Evolutionary conservation across 208 protist species (phyloP).

Genomic region (Trypanosoma grayi): DNA sequence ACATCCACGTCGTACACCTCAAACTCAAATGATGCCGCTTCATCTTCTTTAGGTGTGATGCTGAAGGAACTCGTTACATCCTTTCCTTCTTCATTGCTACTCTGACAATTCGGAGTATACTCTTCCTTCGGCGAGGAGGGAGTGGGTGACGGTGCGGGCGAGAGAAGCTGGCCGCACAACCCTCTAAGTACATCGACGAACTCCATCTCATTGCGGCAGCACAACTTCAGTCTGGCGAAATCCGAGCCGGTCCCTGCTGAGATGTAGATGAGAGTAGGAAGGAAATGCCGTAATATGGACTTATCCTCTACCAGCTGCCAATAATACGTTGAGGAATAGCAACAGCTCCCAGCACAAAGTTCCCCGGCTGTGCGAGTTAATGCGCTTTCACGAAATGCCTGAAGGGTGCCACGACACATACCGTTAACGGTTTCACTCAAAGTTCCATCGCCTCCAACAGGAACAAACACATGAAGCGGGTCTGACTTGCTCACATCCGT

Average conservation of each 20-base stretch:
- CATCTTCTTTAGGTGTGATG: not conserved
- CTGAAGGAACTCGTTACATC: not conserved
- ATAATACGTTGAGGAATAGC: slow-evolving; percentile 25
- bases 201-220: slow-evolving; percentile 40
- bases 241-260: slow-evolving; percentile 68
- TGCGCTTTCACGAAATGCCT: slow-evolving; percentile 17
- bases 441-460: slow-evolving; percentile 77
- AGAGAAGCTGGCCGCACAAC: slow-evolving; percentile 2
- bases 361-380: not conserved
- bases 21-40: slow-evolving; percentile 5
- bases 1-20: slow-evolving; percentile 56
- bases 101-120: not conserved
- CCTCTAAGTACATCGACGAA: slow-evolving; percentile 29
- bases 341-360: not conserved
- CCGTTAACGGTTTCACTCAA: slow-evolving; percentile 81
- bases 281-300: slow-evolving; percentile 50
- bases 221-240: slow-evolving; percentile 69
- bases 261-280: slow-evolving; percentile 65
- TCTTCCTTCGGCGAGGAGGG: not conserved
- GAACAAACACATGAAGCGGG: slow-evolving; percentile 40
- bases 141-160: not conserved
- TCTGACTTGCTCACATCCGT: not conserved
- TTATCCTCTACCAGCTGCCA: slow-evolving; percentile 41
- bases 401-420: slow-evolving; percentile 53
- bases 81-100: not conserved